These are phyloP conservation scores for Amniculicola lignicola DNA, from an alignment of 495 filamentous ascomycete species.

Conservation along the genomic window DNA sequence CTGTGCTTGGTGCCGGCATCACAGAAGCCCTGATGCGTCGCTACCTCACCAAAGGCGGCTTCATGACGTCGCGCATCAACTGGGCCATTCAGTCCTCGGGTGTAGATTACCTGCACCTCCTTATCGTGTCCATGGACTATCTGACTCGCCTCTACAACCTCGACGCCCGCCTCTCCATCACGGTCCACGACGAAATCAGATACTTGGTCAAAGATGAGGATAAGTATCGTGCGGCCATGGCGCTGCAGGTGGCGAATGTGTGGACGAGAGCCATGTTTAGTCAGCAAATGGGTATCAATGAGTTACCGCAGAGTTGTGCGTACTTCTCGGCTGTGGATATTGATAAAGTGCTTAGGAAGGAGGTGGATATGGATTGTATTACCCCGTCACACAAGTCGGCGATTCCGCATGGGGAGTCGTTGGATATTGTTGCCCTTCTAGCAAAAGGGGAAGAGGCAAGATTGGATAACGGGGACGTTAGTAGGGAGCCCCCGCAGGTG, in stretches of 20 bases:
- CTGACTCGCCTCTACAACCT: slow-evolving; percentile 83
- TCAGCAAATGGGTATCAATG: slow-evolving; percentile 92
- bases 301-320: slow-evolving; percentile 88
- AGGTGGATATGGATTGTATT: slow-evolving; percentile 95
- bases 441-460: slow-evolving; percentile 60
- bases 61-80: slow-evolving; percentile 95
- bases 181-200: slow-evolving; percentile 95
- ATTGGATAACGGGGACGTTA: slow-evolving; percentile 61
- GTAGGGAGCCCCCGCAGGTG: slow-evolving; percentile 50
- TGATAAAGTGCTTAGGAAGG: slow-evolving; percentile 88
- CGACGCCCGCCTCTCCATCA: slow-evolving; percentile 79
- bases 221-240: slow-evolving; percentile 84
- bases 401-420: slow-evolving; percentile 79
- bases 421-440: slow-evolving; percentile 75
- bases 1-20: slow-evolving; percentile 92
- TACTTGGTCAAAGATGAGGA: slow-evolving; percentile 85
- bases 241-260: slow-evolving; percentile 87
- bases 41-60: slow-evolving; percentile 83
- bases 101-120: slow-evolving; percentile 93
- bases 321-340: slow-evolving; percentile 96
- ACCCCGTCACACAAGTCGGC: slow-evolving; percentile 78
- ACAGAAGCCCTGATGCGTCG: slow-evolving; percentile 89
- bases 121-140: slow-evolving; percentile 94
- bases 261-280: slow-evolving; percentile 98
- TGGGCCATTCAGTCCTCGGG: slow-evolving; percentile 98